Conservation (phyloP, 371 early-diverging fungal genomes). For the Mucor indicus region DNA sequence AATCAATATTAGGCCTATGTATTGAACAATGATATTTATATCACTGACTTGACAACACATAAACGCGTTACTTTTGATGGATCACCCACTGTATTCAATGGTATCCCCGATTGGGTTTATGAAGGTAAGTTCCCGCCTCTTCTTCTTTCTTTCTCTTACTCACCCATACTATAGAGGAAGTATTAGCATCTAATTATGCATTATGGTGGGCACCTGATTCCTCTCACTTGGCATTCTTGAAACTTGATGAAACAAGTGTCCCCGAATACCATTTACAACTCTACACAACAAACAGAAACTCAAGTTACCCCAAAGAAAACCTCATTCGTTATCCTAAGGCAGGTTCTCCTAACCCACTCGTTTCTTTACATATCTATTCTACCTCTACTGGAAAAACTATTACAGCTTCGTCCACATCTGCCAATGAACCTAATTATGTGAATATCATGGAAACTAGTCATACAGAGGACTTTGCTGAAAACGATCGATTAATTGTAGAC, state of each 20-base stretch:
- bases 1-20: slow-evolving; percentile 79
- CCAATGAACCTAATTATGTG: background rate
- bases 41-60: slow-evolving; percentile 64
- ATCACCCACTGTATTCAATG: slow-evolving; percentile 80
- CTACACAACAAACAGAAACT: slow-evolving; percentile 44
- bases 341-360: slow-evolving; percentile 84
- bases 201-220: slow-evolving; percentile 91
- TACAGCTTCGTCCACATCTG: slow-evolving; percentile 11
- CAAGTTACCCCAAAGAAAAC: slow-evolving; percentile 69
- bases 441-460: slow-evolving; percentile 8
- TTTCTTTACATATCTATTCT: slow-evolving; percentile 66
- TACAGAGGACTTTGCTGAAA: slow-evolving; percentile 39
- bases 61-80: slow-evolving; percentile 83
- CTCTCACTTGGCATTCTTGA: slow-evolving; percentile 76
- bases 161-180: slow-evolving; percentile 81
- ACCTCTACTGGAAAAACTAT: slow-evolving; percentile 20
- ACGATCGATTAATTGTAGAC: slow-evolving; percentile 78
- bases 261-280: slow-evolving; percentile 72
- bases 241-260: slow-evolving; percentile 80
- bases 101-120: slow-evolving; percentile 96
- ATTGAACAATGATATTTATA: slow-evolving; percentile 81
- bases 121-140: slow-evolving; percentile 60
- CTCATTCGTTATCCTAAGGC: slow-evolving; percentile 84
- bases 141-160: background rate
- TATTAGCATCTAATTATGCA: slow-evolving; percentile 63